phyloP scores from a whole-genome alignment of 257 asterid species.

The Rehmannia glutinosa region DNA sequence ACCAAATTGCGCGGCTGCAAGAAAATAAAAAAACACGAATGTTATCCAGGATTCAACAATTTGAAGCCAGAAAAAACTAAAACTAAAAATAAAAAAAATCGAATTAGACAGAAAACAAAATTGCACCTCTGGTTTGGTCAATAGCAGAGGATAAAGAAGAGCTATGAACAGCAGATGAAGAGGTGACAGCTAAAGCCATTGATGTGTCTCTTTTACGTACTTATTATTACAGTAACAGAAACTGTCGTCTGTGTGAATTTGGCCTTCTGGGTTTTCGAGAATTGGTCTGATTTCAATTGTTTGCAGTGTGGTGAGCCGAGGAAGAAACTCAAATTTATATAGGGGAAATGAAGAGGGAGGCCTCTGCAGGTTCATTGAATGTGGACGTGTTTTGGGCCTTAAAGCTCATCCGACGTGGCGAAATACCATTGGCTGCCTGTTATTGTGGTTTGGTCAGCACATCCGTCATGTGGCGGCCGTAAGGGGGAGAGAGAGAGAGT shows the following conservation, averaged over 20 bases:
- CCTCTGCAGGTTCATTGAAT: slow-evolving; percentile 56
- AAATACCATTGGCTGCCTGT: neutral
- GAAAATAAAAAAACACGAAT: neutral
- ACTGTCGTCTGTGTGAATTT: neutral
- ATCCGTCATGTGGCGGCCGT: slow-evolving; percentile 49
- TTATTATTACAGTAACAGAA: neutral
- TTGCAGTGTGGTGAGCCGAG: slow-evolving; percentile 3
- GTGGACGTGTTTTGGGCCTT: slow-evolving; percentile 50
- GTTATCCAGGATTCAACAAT: neutral
- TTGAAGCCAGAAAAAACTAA: neutral
- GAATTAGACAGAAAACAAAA: neutral
- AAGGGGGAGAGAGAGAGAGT: neutral
- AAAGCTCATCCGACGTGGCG: slow-evolving; percentile 26
- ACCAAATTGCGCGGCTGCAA: slow-evolving; percentile 41
- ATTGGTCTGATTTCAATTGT: neutral
- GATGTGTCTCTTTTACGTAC: neutral
- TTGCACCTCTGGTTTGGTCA: slow-evolving; percentile 54
- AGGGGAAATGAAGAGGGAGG: slow-evolving; percentile 12
- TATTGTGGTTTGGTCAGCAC: slow-evolving; percentile 31
- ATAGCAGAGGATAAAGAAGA: slow-evolving; percentile 37
- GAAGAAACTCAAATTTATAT: slow-evolving; percentile 16
- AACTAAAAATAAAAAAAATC: neutral
- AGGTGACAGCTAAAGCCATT: slow-evolving; percentile 68
- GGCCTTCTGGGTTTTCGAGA: slow-evolving; percentile 17
- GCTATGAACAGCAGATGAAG: slow-evolving; percentile 48